Base-by-base conservation (phyloP, 164 flowering plant species). In the Vitis labrusca region DNA sequence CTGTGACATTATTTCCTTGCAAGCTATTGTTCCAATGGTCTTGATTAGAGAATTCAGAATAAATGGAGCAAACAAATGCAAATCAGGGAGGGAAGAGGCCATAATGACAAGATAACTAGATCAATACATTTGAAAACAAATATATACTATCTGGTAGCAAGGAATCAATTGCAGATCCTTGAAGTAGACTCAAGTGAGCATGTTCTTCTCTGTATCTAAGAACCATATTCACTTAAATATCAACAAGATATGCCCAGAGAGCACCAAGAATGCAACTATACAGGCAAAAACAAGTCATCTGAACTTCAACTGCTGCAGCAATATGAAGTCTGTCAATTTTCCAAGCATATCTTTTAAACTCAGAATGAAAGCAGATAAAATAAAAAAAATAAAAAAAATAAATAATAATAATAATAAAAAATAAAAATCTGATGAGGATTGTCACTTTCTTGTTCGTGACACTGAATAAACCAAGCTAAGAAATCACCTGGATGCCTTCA, bases 401-500 rank as follows among this genome's bases (percentile, higher is more conserved):
- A 19, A 19, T 0, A 19, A 19, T 19, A 19, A 19, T 19, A 19
- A 19, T 1, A 19, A 19, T 19, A 19, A 5, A 19, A 7, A 55
- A 23, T 23, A 23, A 23, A 32, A 19, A n/a, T 57, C 23, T 9
- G 0, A 17, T 19, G 5, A 67, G 29, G 19, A n/a, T 15, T 37
- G 29, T 27, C 53, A 65, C 30, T 29, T 59, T 19, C 17, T 44
- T 52, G 44, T 66, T 59, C 12, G 15, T 37, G 55, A 8, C 23
- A 49, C 63, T 23, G 50, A 30, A 69, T 14, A 60, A 29, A 49
- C 29, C 50, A 54, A 59, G 44, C 23, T 15, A 30, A 50, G 32
- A 61, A 12, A 37, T 49, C 19, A 90, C 96, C 97, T 90, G 75
- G 68, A 90, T 84, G 76, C 89, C 93, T 83, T 86, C 87, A 67